phyloP scores from a whole-genome alignment of 2,329 filamentous ascomycete genomes.

The Pseudonectria foliicola region DNA sequence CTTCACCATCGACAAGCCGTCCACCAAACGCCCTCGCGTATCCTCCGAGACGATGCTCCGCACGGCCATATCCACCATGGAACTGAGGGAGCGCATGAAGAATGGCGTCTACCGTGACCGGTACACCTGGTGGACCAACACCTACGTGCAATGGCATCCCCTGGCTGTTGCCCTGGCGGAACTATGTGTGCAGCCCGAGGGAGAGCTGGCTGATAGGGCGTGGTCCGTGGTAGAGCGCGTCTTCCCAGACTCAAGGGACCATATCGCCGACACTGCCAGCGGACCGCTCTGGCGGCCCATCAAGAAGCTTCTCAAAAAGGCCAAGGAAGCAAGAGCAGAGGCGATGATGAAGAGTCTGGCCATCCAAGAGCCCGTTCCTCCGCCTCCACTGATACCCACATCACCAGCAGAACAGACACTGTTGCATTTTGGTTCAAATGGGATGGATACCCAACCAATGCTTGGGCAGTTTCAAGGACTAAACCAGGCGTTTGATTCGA shows the following conservation, averaged over 20 bases:
- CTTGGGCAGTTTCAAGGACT: constrained; percentile 1
- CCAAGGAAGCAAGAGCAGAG: constrained; percentile 32
- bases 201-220: constrained; percentile 39
- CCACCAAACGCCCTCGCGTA: constrained; percentile 24
- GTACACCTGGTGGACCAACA: constrained; percentile 42
- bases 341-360: constrained; percentile 21
- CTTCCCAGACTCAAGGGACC: constrained; percentile 35
- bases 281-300: constrained; percentile 49
- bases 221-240: constrained; percentile 42
- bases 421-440: not conserved
- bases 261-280: constrained; percentile 41
- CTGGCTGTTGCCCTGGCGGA: constrained; percentile 46
- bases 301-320: constrained; percentile 44
- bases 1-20: constrained; percentile 25
- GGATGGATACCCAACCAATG: not conserved
- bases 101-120: constrained; percentile 27
- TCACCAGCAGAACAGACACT: not conserved
- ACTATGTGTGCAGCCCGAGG: constrained; percentile 40
- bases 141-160: constrained; percentile 49
- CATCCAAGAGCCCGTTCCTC: constrained; percentile 7
- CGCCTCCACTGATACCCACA: constrained; percentile 1
- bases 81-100: constrained; percentile 29
- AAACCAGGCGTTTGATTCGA: constrained; percentile 16
- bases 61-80: constrained; percentile 40
- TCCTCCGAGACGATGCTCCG: constrained; percentile 37